These are phyloP conservation scores for Cercospora sp. DNA, from an alignment of 2,329 filamentous ascomycete species.

Conservation along the genomic window DNA sequence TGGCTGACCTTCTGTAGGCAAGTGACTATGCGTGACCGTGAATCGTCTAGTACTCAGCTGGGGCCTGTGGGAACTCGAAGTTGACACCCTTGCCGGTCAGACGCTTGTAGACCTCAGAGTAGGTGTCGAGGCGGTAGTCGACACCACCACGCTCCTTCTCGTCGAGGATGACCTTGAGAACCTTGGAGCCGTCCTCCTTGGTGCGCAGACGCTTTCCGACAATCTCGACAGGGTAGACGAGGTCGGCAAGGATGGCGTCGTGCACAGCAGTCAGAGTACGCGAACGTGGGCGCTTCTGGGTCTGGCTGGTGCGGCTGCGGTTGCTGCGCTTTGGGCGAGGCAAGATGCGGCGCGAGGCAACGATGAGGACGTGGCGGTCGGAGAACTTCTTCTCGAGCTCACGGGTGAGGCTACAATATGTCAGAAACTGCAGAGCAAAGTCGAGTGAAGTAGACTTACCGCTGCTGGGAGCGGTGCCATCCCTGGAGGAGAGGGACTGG, in stretches of 20 bases:
- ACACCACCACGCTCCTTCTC: constrained; percentile 99
- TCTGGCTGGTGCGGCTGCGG: constrained; percentile 93
- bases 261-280: constrained; percentile 98
- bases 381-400: constrained; percentile 99
- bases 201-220: constrained; percentile 98
- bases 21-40: background rate
- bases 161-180: constrained; percentile 97
- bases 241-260: constrained; percentile 95
- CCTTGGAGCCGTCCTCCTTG: constrained; percentile 98
- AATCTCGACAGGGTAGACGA: constrained; percentile 99
- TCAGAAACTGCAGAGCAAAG: background rate
- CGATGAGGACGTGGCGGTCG: constrained; percentile 98
- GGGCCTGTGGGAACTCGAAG: constrained; percentile 96
- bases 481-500: constrained; percentile 96
- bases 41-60: constrained; percentile 67
- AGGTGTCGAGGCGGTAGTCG: constrained; percentile 99
- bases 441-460: constrained; percentile 64
- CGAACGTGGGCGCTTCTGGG: constrained; percentile 97
- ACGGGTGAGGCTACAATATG: constrained; percentile 76
- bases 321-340: constrained; percentile 98
- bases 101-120: constrained; percentile 98
- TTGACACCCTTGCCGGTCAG: constrained; percentile 93
- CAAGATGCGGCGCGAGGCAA: constrained; percentile 97
- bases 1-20: background rate
- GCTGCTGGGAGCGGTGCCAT: constrained; percentile 99